Base-by-base conservation (phyloP, 2,329 filamentous ascomycete species). In the Colletotrichum falcatum region DNA sequence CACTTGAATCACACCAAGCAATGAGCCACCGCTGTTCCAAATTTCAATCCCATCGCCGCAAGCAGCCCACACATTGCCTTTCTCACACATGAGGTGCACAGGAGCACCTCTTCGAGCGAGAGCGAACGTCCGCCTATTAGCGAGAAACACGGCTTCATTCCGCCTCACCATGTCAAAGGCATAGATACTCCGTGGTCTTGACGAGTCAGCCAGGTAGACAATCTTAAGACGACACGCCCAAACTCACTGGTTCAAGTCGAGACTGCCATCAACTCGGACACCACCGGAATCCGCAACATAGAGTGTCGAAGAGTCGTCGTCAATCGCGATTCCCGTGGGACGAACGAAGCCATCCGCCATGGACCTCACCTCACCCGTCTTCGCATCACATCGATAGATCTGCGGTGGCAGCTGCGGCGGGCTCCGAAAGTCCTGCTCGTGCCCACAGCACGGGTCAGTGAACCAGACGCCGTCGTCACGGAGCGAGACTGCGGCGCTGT, bases 51-150 rank as follows among this genome's bases (percentile, higher is more conserved):
- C 85, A 66, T 85, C 85, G 3, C 79, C 81, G 66, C 83, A 85
- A 0, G 83, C 84, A 48, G 81, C 79, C 72, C 84, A 87, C 1
- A 87, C 81, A 69, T 85, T 85, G 1, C 84, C 85, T 6, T 74
- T 62, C 71, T 86, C 84, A 63, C 82, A 84, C 48, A 78, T 77
- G 53, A 86, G 79, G 35, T 78, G 80, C 70, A 74, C 79, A 0
- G 87, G 86, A 7, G 84, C 79, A 0, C 86, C 86, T 0, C 77
- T 77, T 42, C 82, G 80, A 0, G 83, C 82, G 71, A 83, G 85
- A 1, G 87, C 83, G 73, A 90, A 89, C 0, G 88, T 75, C 30
- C 86, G 83, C 58, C 82, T 82, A 74, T 88, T 87, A 1, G 75
- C 74, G 14, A 89, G 77, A 61, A 85, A 85, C 0, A 80, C 80